phyloP scores from a whole-genome alignment of 768 basidiomycete genomes.

The Dacryopinax primogenitus region DNA sequence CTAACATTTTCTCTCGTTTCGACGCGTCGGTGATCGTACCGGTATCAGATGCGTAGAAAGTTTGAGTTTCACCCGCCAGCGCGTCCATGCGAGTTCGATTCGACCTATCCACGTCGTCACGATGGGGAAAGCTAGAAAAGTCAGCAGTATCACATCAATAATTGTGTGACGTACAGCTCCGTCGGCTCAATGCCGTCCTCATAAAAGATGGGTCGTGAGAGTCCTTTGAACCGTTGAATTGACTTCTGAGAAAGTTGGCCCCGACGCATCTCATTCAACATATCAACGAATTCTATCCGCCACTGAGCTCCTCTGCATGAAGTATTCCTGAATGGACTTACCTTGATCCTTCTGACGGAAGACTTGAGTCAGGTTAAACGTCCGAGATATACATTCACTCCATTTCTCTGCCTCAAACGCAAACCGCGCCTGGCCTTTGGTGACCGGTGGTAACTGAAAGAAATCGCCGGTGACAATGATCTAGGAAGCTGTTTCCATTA shows the following conservation, averaged over 20 bases:
- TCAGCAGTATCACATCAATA: constrained; percentile 7
- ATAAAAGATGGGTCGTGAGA: constrained; percentile 61
- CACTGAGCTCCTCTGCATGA: too few species aligned
- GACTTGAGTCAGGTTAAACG: constrained; percentile 87
- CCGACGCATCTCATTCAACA: constrained; percentile 98
- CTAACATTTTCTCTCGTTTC: constrained; percentile 63
- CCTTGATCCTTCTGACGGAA: constrained; percentile 89
- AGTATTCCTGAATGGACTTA: too few species aligned
- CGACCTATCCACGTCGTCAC: constrained; percentile 82
- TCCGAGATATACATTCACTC: constrained; percentile 58
- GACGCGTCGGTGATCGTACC: constrained; percentile 42
- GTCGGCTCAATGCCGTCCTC: constrained; percentile 77
- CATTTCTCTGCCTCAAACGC: constrained; percentile 82
- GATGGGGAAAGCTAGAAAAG: constrained; percentile 61
- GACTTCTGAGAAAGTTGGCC: constrained; percentile 55
- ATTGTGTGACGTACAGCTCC: constrained; percentile 53
- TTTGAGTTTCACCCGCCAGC: constrained; percentile 41
- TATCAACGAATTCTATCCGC: constrained; percentile 75
- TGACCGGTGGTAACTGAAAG: constrained; percentile 92
- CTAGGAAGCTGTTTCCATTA: constrained; percentile 34
- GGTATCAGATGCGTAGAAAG: constrained; percentile 49
- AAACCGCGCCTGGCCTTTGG: constrained; percentile 61
- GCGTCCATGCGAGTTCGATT: constrained; percentile 56
- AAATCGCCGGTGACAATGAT: constrained; percentile 92
- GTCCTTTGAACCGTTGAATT: constrained; percentile 51